Percentiles rank a stretch among this genome's conserved stretches.
phyloP scores from a whole-genome alignment of 306 rosid genomes.

The Cyclanthera cordifolia region DNA sequence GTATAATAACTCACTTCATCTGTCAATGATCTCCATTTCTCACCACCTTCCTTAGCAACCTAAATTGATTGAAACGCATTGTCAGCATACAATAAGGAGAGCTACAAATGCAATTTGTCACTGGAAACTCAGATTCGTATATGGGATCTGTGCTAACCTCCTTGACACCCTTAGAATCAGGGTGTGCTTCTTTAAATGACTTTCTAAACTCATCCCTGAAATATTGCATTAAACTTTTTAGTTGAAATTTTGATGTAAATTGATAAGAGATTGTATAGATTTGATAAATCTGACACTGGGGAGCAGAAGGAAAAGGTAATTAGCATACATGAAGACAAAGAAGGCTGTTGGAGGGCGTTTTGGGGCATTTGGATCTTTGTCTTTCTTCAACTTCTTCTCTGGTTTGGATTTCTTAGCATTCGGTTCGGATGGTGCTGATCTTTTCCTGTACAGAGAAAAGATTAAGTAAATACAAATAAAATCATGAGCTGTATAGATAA shows the following conservation, averaged over 20 bases:
- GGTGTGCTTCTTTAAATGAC: conserved; percentile 51
- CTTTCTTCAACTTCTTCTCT: conserved; percentile 37
- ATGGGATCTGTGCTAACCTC: conserved; percentile 24
- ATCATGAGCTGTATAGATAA: no score
- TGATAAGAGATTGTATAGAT: no score
- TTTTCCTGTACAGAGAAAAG: conserved; percentile 31
- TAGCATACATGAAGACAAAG: conserved; percentile 32
- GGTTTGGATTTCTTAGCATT: conserved; percentile 40
- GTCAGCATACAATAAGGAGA: not conserved
- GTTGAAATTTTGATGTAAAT: no score
- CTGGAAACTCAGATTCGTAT: no score
- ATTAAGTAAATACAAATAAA: not conserved
- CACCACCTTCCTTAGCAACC: conserved; percentile 79
- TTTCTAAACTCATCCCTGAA: conserved; percentile 74
- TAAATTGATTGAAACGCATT: not conserved
- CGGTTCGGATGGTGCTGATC: conserved; percentile 39
- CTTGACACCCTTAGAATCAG: conserved; percentile 56
- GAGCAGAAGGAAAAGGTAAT: no score
- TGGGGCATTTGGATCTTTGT: conserved; percentile 55
- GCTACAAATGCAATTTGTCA: no score
- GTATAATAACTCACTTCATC: conserved; percentile 42
- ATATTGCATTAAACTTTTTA: not conserved
- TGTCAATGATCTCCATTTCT: conserved; percentile 60
- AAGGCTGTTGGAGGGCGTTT: conserved; percentile 86
- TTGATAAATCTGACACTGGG: no score